Conservation (phyloP, 148 eudicot genomes). For the Amaranthus cruentus region DNA sequence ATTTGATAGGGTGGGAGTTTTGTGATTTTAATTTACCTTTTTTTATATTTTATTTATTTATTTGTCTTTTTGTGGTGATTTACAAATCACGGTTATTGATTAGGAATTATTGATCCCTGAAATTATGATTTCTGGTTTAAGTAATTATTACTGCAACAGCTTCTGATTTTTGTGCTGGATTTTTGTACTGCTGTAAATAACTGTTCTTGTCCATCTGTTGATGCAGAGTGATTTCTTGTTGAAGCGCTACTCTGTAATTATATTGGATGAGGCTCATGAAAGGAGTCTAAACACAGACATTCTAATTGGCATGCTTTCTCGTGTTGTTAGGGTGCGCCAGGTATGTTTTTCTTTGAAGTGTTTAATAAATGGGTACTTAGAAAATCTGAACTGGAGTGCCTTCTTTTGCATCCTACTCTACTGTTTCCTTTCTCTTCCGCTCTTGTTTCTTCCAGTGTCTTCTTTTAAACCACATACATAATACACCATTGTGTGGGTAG, state of each 20-base stretch:
- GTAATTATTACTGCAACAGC: too few relatives aligned
- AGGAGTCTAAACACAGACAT: conserved; percentile 95
- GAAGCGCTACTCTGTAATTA: conserved; percentile 68
- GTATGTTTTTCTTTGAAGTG: conserved; percentile 27
- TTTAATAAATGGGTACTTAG: not conserved
- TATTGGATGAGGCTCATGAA: conserved; percentile 98
- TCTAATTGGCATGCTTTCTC: conserved; percentile 96
- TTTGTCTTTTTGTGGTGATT: too few relatives aligned
- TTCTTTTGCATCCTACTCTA: not conserved
- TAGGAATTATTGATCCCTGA: not conserved
- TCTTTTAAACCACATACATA: not conserved
- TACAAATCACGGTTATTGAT: too few relatives aligned
- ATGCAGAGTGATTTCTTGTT: conserved; percentile 74
- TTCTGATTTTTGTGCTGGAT: not conserved
- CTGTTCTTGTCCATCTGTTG: conserved; percentile 5
- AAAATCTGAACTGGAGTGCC: not conserved
- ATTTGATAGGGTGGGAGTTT: too few relatives aligned
- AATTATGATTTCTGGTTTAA: not conserved
- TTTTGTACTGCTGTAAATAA: not conserved
- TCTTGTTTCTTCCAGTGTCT: not conserved
- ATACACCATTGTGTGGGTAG: not conserved
- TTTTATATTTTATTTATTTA: too few relatives aligned
- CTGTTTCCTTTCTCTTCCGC: not conserved
- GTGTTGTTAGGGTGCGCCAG: conserved; percentile 59
- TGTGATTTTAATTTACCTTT: too few relatives aligned